Evolutionary conservation across 2,329 filamentous ascomycete species (phyloP).

Genomic region (Chrysoporthe cubensis): DNA sequence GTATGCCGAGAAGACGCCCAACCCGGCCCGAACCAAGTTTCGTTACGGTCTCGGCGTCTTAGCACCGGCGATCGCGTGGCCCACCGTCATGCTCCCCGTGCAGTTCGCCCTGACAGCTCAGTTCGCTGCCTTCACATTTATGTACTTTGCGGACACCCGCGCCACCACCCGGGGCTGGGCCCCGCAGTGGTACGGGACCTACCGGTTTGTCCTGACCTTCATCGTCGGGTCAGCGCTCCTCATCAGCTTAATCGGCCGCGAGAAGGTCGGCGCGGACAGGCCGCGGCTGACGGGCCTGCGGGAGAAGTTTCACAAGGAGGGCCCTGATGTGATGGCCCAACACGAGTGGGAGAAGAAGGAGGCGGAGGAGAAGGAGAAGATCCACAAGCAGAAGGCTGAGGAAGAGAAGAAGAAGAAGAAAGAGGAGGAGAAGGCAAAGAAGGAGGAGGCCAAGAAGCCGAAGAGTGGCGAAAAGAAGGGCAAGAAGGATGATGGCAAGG

Average conservation of each 20-base stretch:
- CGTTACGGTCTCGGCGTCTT: constrained; percentile 84
- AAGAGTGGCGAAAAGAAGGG: constrained; percentile 32
- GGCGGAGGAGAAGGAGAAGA: constrained; percentile 43
- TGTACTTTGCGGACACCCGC: constrained; percentile 83
- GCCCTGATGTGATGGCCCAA: constrained; percentile 38
- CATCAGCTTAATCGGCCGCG: constrained; percentile 77
- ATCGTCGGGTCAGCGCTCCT: constrained; percentile 84
- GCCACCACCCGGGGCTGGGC: constrained; percentile 77
- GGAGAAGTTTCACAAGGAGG: constrained; percentile 45
- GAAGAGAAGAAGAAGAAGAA: constrained; percentile 44
- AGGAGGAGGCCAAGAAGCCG: constrained; percentile 29
- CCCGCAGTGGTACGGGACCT: constrained; percentile 83
- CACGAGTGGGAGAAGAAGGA: constrained; percentile 53
- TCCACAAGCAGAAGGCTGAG: constrained; percentile 44
- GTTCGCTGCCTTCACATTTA: constrained; percentile 80
- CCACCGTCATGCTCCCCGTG: constrained; percentile 80
- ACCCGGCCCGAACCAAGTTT: constrained; percentile 66
- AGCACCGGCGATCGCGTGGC: constrained; percentile 84
- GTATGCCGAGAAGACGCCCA: constrained; percentile 72
- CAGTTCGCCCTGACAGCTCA: constrained; percentile 86
- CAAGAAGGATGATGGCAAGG: constrained; percentile 29
- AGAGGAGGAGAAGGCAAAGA: constrained; percentile 38
- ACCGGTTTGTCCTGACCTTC: constrained; percentile 91
- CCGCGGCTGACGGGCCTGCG: constrained; percentile 42
- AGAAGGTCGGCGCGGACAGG: constrained; percentile 64